These are phyloP conservation scores for Coemansia sp. DNA, from an alignment of 192 early-diverging fungal genomes.

Conservation along the genomic window DNA sequence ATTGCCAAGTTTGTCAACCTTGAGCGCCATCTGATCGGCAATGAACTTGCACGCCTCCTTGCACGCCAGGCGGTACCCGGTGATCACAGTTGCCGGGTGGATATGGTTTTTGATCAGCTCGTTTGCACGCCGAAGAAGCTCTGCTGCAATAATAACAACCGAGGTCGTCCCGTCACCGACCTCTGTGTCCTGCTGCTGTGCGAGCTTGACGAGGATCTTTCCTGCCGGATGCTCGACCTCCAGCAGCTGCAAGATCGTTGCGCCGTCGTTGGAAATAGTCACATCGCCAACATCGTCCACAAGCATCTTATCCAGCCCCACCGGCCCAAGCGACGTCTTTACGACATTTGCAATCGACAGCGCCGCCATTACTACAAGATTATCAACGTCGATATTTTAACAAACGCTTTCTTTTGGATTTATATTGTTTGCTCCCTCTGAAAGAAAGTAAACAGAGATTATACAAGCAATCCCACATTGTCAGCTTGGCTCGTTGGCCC, in stretches of 20 bases:
- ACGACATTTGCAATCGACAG: constrained; percentile 97
- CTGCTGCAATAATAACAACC: constrained; percentile 98
- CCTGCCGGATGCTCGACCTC: constrained; percentile 99
- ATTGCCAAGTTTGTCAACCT: constrained; percentile 90
- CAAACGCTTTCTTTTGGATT: not conserved
- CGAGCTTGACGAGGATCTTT: constrained; percentile 94
- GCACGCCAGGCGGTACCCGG: constrained; percentile 94
- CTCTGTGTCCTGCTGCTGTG: constrained; percentile 99
- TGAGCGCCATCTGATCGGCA: constrained; percentile 92
- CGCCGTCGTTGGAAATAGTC: constrained; percentile 99
- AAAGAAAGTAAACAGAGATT: not conserved
- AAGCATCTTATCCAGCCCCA: constrained; percentile 99
- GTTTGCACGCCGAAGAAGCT: constrained; percentile 92
- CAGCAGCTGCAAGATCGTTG: constrained; percentile 94
- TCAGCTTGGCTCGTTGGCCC: not conserved
- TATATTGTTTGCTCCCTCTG: not conserved
- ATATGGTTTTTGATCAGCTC: constrained; percentile 99
- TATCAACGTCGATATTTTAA: constrained; percentile 8
- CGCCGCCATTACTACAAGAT: constrained; percentile 84
- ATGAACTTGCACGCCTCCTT: constrained; percentile 99
- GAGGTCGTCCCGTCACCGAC: constrained; percentile 99
- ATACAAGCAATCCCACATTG: not conserved
- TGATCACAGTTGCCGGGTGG: constrained; percentile 98
- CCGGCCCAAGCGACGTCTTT: constrained; percentile 97
- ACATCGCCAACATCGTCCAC: constrained; percentile 99